Conservation (phyloP, 2,329 filamentous ascomycete genomes). For the Colletotrichum sp. region DNA sequence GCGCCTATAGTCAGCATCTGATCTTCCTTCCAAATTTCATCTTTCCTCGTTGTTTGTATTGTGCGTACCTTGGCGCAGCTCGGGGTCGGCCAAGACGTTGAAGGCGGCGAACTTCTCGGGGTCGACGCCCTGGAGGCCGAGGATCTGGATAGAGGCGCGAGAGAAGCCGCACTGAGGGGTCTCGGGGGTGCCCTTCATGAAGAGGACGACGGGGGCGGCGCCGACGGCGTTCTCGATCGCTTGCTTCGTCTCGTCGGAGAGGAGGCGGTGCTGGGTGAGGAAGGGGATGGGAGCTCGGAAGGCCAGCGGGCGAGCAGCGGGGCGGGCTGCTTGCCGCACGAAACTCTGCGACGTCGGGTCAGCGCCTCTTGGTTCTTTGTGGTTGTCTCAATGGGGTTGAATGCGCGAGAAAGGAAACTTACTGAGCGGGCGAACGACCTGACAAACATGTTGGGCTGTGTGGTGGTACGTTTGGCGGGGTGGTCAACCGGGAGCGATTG, state of each 20-base stretch:
- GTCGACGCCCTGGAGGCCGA: conserved; percentile 93
- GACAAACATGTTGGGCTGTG: conserved; percentile 6
- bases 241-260: conserved; percentile 79
- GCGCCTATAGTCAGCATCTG: background rate
- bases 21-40: background rate
- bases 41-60: background rate
- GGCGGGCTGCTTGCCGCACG: conserved; percentile 41
- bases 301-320: conserved; percentile 29
- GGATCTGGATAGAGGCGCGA: conserved; percentile 90
- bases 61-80: conserved; percentile 76
- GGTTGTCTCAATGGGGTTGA: accelerated
- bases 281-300: conserved; percentile 22
- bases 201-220: conserved; percentile 91
- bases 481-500: background rate
- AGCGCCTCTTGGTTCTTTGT: background rate
- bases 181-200: conserved; percentile 99
- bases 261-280: conserved; percentile 61
- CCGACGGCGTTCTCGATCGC: conserved; percentile 91
- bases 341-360: conserved; percentile 32
- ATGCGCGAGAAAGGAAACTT: background rate
- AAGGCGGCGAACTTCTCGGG: conserved; percentile 97
- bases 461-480: background rate
- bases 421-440: conserved; percentile 17
- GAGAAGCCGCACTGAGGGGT: conserved; percentile 97
- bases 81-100: conserved; percentile 92